phyloP scores from a whole-genome alignment of 306 rosid genomes.

The Citrullus colocynthis region DNA sequence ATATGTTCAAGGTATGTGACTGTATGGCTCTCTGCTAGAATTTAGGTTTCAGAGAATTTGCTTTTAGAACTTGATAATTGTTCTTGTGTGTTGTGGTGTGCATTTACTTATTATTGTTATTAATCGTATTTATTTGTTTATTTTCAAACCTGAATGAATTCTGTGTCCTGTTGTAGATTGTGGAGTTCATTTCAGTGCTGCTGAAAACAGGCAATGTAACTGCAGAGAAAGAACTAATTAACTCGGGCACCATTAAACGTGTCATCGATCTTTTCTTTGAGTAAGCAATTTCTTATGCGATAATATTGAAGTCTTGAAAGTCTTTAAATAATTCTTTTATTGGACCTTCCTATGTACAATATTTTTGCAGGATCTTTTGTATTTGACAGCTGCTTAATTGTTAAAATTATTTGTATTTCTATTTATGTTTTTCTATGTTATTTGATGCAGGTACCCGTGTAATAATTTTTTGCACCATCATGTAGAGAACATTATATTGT shows the following conservation, averaged over 20 bases:
- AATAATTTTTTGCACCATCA: conserved; percentile 86
- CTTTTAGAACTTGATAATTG: not conserved
- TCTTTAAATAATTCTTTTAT: not conserved
- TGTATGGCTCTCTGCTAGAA: not conserved
- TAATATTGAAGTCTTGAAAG: not conserved
- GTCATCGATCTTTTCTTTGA: conserved; percentile 93
- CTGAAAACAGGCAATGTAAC: conserved; percentile 62
- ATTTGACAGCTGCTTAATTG: not conserved
- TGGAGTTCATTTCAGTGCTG: conserved; percentile 89
- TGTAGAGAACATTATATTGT: conserved; percentile 68
- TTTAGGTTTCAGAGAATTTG: not conserved
- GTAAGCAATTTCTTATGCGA: conserved; percentile 34
- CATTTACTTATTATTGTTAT: not conserved
- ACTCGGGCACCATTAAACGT: conserved; percentile 74
- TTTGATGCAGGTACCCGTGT: conserved; percentile 72
- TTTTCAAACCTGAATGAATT: not conserved
- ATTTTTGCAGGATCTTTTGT: not conserved
- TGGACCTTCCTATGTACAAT: not conserved
- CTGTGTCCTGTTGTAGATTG: conserved; percentile 45
- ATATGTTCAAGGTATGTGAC: not conserved
- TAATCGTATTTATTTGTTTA: too few species aligned
- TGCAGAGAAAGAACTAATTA: conserved; percentile 76
- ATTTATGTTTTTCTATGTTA: not conserved
- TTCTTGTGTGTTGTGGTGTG: not conserved
- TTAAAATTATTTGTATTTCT: not conserved